Evolutionary conservation across 371 early-diverging fungal species (phyloP).

Genomic region (Apophysomyces ossiformis): DNA sequence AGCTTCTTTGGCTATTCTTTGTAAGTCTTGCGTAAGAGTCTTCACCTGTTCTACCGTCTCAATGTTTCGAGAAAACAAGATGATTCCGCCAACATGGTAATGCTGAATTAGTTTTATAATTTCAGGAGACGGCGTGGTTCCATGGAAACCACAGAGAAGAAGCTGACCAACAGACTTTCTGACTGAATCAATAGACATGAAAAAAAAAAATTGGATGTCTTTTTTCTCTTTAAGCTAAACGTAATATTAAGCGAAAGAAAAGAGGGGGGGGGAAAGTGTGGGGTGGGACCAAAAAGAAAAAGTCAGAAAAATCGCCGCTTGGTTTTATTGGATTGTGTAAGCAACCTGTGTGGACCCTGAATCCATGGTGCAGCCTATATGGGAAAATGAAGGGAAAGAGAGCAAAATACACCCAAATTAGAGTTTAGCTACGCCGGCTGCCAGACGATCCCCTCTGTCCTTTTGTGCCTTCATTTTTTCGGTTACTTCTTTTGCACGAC

Average conservation of each 20-base stretch:
- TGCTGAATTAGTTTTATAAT: slow-evolving; percentile 48
- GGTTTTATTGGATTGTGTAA: slow-evolving; percentile 1
- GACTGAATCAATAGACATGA: slow-evolving; percentile 5
- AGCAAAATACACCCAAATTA: neutral
- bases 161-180: slow-evolving; percentile 41
- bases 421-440: slow-evolving; percentile 14
- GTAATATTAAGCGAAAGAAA: no score
- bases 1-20: slow-evolving; percentile 44
- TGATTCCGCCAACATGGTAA: slow-evolving; percentile 49
- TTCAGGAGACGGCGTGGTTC: slow-evolving; percentile 39
- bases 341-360: slow-evolving; percentile 5
- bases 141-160: slow-evolving; percentile 53
- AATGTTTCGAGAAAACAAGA: slow-evolving; percentile 56
- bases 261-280: neutral
- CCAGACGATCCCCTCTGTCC: slow-evolving; percentile 30
- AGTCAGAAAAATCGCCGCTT: slow-evolving; percentile 5
- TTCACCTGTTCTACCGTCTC: slow-evolving; percentile 40
- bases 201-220: neutral
- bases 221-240: neutral
- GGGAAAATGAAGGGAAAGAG: neutral
- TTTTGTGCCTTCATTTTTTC: slow-evolving; percentile 39
- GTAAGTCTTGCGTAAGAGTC: slow-evolving; percentile 33
- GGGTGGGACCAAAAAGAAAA: neutral
- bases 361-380: neutral
- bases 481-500: slow-evolving; percentile 45